Conservation (phyloP, 768 basidiomycete species). For the Trametes sanguinea region DNA sequence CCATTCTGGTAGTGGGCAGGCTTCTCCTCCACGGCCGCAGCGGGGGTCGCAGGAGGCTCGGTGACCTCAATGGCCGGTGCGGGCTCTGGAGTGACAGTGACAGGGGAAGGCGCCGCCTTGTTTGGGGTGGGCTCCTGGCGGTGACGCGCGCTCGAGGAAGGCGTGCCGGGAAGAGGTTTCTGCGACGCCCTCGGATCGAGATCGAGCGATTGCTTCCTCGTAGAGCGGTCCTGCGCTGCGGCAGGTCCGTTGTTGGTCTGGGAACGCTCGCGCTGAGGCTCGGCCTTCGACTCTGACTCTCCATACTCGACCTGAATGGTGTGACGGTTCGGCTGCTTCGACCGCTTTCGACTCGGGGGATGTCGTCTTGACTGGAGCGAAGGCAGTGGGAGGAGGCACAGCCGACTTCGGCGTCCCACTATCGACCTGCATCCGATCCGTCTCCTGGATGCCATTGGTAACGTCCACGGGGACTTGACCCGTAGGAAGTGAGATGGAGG, state of each 20-base stretch:
- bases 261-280: conserved; percentile 18
- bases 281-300: conserved; percentile 44
- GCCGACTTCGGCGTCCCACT: conserved; percentile 14
- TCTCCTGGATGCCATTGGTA: conserved; percentile 8
- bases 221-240: conserved; percentile 10
- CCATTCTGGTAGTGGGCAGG: conserved; percentile 20
- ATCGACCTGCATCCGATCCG: conserved; percentile 17
- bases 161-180: conserved; percentile 37
- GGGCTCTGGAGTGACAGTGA: conserved; percentile 17
- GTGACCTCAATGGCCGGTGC: conserved; percentile 36
- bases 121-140: conserved; percentile 18
- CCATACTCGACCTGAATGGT: conserved; percentile 98
- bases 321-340: conserved; percentile 69
- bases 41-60: conserved; percentile 32
- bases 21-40: conserved; percentile 21
- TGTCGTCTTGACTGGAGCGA: conserved; percentile 41
- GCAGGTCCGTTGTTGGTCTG: conserved; percentile 9
- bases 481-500: conserved; percentile 21
- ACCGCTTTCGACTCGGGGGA: conserved; percentile 48
- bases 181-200: conserved; percentile 10
- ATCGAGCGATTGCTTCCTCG: conserved; percentile 26
- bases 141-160: conserved; percentile 18
- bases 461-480: background rate
- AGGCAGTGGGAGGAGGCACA: conserved; percentile 13
- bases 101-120: conserved; percentile 1